Percentiles rank a stretch among this genome's conserved stretches.
Evolutionary conservation across 768 basidiomycete genomes (phyloP).

Genomic region (Boletus speciosus): DNA sequence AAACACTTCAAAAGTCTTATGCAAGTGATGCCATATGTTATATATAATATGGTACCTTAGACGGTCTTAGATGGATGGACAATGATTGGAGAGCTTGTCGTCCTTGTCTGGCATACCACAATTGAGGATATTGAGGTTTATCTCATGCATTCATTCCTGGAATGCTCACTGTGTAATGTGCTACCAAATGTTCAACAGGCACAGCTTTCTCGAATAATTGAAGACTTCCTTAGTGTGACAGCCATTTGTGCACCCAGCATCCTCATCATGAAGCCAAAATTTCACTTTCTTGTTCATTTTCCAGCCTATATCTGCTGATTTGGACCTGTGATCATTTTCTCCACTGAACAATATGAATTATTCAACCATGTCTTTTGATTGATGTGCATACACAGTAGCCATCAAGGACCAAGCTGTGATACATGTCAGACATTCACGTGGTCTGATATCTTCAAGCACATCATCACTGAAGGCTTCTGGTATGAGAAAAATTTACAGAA

Average conservation of each 20-base stretch:
- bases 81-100: background rate
- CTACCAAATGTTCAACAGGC: too few relatives aligned
- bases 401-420: too few relatives aligned
- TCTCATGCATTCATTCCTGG: background rate
- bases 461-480: too few relatives aligned
- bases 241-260: too few relatives aligned
- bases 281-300: constrained; percentile 29
- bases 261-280: too few relatives aligned
- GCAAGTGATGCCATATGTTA: constrained; percentile 29
- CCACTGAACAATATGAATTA: constrained; percentile 26
- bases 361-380: constrained; percentile 24
- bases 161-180: background rate
- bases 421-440: too few relatives aligned
- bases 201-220: too few relatives aligned
- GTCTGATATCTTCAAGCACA: too few relatives aligned
- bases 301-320: constrained; percentile 25
- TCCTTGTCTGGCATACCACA: background rate
- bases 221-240: too few relatives aligned
- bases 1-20: constrained; percentile 31
- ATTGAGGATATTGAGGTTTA: background rate
- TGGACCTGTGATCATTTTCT: constrained; percentile 27
- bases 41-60: constrained; percentile 31
- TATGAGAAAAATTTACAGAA: too few relatives aligned
- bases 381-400: too few relatives aligned
- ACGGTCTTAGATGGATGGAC: background rate